Base-by-base conservation (phyloP, 2,329 filamentous ascomycete genomes). In the Xylaria sp. region DNA sequence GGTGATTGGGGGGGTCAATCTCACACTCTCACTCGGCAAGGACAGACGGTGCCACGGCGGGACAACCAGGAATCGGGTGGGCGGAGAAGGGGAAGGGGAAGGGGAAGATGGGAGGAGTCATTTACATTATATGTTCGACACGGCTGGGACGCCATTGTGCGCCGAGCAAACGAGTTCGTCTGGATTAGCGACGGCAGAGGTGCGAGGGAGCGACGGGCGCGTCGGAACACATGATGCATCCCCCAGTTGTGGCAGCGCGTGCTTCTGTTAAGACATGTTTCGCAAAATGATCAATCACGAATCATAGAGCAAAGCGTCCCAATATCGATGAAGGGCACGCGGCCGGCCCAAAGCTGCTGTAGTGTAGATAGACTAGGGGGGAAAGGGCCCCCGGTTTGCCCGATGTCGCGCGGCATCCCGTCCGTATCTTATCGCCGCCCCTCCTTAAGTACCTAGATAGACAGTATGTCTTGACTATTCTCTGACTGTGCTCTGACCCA, bases 211-310 rank as follows among this genome's bases (percentile, higher is more conserved):
- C 23, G 41, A 33, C 62, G 46, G 55, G 55, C 29, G 44, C 65
- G 58, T 63, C 64, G 67, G 67, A 71, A 64, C 52, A 68, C 71
- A 73, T 71, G 67, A 69, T 71, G 70, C 70, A 72, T 73, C 59
- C 65, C 70, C 48, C 54, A 41, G 38, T 49, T 44, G 52, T 51
- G 23, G 38, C 58, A 13, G 17, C 49, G 13, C 31, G 7, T 13
- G 13, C 27, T 35, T 23, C 35, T 58, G 46, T 47, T 29, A 58
- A 60, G 52, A 37, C 58, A 55, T 64, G 27, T 13, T 54, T 11
- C 11, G 23, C 31, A 17, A n/a, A 47, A 56, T 53, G 29, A 47
- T 23, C 17, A 40, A 25, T 49, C 25, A 21, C 23, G 19, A 27
- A 27, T 23, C n/a, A n/a, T n/a, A n/a, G n/a, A n/a, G n/a, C n/a